Conservation (phyloP, 225 moss, liverwort and hornwort genomes). For the Pseudisothecium myosuroides region DNA sequence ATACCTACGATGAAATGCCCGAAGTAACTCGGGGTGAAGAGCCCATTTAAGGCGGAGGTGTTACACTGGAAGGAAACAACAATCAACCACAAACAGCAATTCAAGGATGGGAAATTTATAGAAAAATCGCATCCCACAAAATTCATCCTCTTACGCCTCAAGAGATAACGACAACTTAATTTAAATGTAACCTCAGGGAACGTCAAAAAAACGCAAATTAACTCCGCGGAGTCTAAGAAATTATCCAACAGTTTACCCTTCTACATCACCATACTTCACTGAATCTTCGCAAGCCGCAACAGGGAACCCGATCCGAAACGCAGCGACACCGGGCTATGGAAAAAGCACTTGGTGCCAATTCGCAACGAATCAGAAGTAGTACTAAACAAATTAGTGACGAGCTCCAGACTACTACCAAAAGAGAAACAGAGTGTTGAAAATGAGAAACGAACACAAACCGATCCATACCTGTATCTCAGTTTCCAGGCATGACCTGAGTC, state of each 20-base stretch:
- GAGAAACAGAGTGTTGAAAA: not conserved
- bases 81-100: not conserved
- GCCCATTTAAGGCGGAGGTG: constrained; percentile 20
- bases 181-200: not conserved
- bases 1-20: constrained; percentile 28
- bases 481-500: constrained; percentile 23
- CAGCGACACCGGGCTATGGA: not conserved
- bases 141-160: not conserved
- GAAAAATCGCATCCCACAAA: not conserved
- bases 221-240: not conserved
- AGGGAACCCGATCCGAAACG: not conserved
- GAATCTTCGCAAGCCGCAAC: not conserved
- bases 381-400: not conserved
- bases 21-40: constrained; percentile 23
- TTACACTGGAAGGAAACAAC: constrained; percentile 32
- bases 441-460: not conserved
- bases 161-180: not conserved
- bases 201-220: not conserved
- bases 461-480: constrained; percentile 33
- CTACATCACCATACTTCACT: not conserved
- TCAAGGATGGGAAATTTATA: constrained; percentile 18
- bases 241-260: not conserved
- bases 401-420: not conserved
- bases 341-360: not conserved
- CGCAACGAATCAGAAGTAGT: not conserved